phyloP scores from a whole-genome alignment of 106 monocot species.

The Acorus calamus region DNA sequence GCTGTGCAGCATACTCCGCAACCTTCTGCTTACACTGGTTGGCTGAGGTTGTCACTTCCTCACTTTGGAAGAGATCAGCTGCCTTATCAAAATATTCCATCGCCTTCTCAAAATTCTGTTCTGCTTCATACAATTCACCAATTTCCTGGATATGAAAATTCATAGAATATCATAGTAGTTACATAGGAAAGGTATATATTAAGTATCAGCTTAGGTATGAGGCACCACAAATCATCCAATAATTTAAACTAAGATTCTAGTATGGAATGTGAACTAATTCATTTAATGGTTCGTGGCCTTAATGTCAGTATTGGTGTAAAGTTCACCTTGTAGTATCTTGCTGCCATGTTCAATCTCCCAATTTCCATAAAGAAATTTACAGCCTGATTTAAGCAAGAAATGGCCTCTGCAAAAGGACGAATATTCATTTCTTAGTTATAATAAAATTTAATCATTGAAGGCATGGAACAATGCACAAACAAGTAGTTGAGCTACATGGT shows the following conservation, averaged over 20 bases:
- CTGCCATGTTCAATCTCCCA: slow-evolving; percentile 95
- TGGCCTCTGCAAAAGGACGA: slow-evolving; percentile 55
- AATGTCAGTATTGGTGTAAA: no score
- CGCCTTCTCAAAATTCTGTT: slow-evolving; percentile 68
- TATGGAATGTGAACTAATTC: no score
- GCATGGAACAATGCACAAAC: no score
- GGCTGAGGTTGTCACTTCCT: slow-evolving; percentile 71
- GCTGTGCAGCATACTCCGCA: slow-evolving; percentile 81
- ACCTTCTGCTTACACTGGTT: slow-evolving; percentile 89
- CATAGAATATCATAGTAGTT: no score
- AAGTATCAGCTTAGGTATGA: no score
- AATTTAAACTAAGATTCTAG: no score
- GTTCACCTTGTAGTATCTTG: slow-evolving; percentile 82
- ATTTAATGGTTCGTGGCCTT: no score
- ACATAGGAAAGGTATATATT: no score
- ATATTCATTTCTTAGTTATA: neutral
- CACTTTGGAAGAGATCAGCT: slow-evolving; percentile 87
- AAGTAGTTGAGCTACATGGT: no score
- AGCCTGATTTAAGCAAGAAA: slow-evolving; percentile 59
- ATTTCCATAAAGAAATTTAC: slow-evolving; percentile 82
- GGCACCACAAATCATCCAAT: no score
- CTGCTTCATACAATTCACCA: slow-evolving; percentile 77
- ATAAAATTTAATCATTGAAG: no score
- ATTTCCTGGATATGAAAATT: slow-evolving; percentile 39
- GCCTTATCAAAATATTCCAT: slow-evolving; percentile 65